Evolutionary conservation across 495 filamentous ascomycete species (phyloP), one percentile per base, ranked within the genome.

Genomic region (Jackrogersella multiformis): DNA sequence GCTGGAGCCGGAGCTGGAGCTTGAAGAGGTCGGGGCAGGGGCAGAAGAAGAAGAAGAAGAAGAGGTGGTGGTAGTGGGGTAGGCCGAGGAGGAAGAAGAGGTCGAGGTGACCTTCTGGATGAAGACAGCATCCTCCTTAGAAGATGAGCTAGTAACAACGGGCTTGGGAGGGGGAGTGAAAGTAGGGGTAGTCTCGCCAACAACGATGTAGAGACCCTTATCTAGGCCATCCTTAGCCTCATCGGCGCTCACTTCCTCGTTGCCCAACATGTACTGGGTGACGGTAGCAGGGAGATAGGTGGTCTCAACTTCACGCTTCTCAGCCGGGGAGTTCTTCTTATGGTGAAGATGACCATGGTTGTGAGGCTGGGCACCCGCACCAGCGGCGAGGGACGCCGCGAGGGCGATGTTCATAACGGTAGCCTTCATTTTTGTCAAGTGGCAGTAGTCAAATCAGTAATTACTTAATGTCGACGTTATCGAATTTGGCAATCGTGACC

Each of bases 161-260:
- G 66, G 77, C 32, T 70, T 56, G 6, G 80, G 72, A 7, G 81
- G 76, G 0, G 82, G 64, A 35, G 67, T 78, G 70, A 78, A 77
- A 4, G 78, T 76, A 23, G 83, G 80, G 15, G 73, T 78, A 41
- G 78, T 76, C 39, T 82, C 78, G 54, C 81, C 81, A 32, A 85
- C 55, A n/a, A 87, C 73, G 46, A 84, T 61, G 56, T 78, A 85
- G 13, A 77, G 79, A 23, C 89, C 85, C 46, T 86, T 77, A 42
- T 80, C 76, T 65, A 93, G 80, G 62, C 89, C 88, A 39, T 81
- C 61, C 81, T 90, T 85, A 35, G 89, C 90, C 36, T 88, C 79
- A 2, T 79, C 73, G 35, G 77, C 71, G 44, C 76, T 74, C 64
- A 93, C 80, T 21, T 70, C 41, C 66, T 87, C 52, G 58, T 85